phyloP scores from a whole-genome alignment of 441 rosid genomes.

The Erodium texanum region DNA sequence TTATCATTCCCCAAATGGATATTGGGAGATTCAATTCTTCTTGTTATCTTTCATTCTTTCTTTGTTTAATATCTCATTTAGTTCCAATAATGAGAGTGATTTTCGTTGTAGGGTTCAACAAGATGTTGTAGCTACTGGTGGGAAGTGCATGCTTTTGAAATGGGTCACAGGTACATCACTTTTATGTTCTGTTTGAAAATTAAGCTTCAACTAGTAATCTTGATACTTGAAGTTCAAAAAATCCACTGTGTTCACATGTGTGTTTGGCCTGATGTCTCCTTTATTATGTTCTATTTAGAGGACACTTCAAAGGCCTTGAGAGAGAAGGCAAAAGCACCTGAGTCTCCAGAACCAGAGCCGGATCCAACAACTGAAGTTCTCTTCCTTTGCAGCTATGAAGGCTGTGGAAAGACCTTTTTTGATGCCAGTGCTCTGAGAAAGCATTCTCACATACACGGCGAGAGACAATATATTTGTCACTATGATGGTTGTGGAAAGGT shows the following conservation, averaged over 20 bases:
- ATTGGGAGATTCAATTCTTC: background rate
- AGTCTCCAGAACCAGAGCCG: constrained; percentile 64
- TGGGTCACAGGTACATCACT: constrained; percentile 67
- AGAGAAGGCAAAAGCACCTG: constrained; percentile 61
- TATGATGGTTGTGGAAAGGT: constrained; percentile 85
- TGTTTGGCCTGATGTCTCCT: background rate
- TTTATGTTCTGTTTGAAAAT: background rate
- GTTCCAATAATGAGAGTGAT: background rate
- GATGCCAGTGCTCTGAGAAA: constrained; percentile 87
- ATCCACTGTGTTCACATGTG: background rate
- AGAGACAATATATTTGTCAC: constrained; percentile 79
- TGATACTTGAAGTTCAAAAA: background rate
- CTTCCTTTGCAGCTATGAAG: constrained; percentile 88
- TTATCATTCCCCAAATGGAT: background rate
- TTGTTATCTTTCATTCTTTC: background rate
- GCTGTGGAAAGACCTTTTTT: constrained; percentile 86
- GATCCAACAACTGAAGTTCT: constrained; percentile 94
- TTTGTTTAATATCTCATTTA: background rate
- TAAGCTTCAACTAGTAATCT: background rate
- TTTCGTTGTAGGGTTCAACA: constrained; percentile 67
- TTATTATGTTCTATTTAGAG: constrained; percentile 30
- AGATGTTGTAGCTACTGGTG: constrained; percentile 87
- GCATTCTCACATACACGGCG: constrained; percentile 96
- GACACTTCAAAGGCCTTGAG: constrained; percentile 50
- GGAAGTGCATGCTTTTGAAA: constrained; percentile 71